Percentiles rank a stretch among this genome's conserved stretches.
phyloP scores from a whole-genome alignment of 2,329 filamentous ascomycete genomes.

The Fusarium brachygibbosum region DNA sequence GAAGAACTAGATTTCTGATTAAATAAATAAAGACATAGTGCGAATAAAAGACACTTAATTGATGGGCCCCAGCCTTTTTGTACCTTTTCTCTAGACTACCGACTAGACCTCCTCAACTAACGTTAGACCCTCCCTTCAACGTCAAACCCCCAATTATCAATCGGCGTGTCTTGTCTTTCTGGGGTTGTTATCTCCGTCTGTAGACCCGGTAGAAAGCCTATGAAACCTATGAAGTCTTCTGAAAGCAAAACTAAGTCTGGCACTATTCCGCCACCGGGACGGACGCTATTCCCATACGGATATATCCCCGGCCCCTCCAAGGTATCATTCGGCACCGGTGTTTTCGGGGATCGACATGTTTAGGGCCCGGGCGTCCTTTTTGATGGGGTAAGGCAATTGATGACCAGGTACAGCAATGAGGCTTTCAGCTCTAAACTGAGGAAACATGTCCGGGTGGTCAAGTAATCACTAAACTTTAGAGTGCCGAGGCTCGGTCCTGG shows the following conservation, averaged over 20 bases:
- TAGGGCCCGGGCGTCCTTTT: slow-evolving; percentile 15
- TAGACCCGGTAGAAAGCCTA: slow-evolving; percentile 7
- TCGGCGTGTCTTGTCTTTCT: slow-evolving; percentile 32
- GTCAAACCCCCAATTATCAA: background rate
- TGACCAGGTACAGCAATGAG: slow-evolving; percentile 17
- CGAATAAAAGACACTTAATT: background rate
- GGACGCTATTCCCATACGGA: slow-evolving; percentile 47
- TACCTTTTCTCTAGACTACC: background rate
- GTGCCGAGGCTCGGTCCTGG: slow-evolving; percentile 25
- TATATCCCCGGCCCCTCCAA: slow-evolving; percentile 39
- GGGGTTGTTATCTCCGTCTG: slow-evolving; percentile 38
- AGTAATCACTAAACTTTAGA: slow-evolving; percentile 1
- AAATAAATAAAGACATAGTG: slow-evolving; percentile 10
- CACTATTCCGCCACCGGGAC: slow-evolving; percentile 28
- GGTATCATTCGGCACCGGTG: slow-evolving; percentile 33
- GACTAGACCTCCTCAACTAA: background rate
- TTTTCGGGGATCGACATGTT: slow-evolving; percentile 39
- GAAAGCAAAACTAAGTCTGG: slow-evolving; percentile 7
- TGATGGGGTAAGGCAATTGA: background rate
- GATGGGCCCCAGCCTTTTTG: slow-evolving; percentile 8
- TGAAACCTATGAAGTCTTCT: slow-evolving; percentile 1
- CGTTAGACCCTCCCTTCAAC: slow-evolving; percentile 1
- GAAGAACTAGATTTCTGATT: background rate
- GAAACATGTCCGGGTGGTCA: slow-evolving; percentile 13
- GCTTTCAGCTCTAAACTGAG: slow-evolving; percentile 27